Conservation (phyloP, 768 basidiomycete species). For the Rickenella mellea region DNA sequence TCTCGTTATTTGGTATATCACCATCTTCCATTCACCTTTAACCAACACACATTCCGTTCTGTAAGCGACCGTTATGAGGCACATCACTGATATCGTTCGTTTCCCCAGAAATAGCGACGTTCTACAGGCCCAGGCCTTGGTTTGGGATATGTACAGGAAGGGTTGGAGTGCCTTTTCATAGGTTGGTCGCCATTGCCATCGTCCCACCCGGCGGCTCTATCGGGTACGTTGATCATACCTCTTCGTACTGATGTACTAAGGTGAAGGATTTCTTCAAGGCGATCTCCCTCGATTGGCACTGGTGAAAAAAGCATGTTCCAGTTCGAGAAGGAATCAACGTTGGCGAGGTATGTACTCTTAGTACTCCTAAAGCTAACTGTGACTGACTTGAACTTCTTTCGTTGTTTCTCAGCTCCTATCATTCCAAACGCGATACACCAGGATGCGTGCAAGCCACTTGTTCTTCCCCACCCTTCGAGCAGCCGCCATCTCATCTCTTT, state of each 20-base stretch:
- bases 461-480: constrained; percentile 33
- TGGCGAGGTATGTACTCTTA: no score
- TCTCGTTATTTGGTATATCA: no score
- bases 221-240: constrained; percentile 66
- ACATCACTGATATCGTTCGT: no score
- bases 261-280: constrained; percentile 65
- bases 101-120: constrained; percentile 67
- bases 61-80: no score
- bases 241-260: not conserved
- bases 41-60: no score
- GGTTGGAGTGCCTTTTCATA: constrained; percentile 88
- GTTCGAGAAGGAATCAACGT: constrained; percentile 87
- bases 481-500: constrained; percentile 14
- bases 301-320: constrained; percentile 79
- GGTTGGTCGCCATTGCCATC: constrained; percentile 77
- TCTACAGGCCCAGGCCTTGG: constrained; percentile 70
- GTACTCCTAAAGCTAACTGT: constrained; percentile 82
- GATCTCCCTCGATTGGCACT: constrained; percentile 68
- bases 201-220: constrained; percentile 88
- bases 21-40: no score
- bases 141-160: constrained; percentile 87
- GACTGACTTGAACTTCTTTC: no score
- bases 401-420: constrained; percentile 74
- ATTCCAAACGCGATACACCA: constrained; percentile 76
- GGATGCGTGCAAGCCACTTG: constrained; percentile 60